Evolutionary conservation across 2,329 filamentous ascomycete genomes (phyloP).

Genomic region (Colletotrichum cordylinicola): DNA sequence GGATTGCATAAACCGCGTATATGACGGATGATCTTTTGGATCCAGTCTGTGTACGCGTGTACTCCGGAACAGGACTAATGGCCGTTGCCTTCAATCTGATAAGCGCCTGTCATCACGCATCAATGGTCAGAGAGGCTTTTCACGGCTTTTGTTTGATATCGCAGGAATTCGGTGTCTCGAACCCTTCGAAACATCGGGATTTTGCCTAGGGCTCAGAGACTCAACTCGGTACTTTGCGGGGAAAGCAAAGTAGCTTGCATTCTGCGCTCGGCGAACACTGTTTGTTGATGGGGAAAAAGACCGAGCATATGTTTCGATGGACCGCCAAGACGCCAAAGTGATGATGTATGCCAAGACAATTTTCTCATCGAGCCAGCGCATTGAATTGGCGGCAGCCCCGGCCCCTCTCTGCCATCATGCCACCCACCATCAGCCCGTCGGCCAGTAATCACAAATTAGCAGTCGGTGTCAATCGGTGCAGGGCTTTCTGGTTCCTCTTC

Average conservation of each 20-base stretch:
- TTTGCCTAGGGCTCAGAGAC: not conserved
- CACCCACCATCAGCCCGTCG: not conserved
- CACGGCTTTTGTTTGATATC: not conserved
- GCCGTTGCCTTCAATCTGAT: not conserved
- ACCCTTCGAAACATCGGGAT: not conserved
- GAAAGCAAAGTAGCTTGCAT: not conserved
- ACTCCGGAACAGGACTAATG: not conserved
- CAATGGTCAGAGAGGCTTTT: not conserved
- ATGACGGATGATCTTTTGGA: not conserved
- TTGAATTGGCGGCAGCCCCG: constrained; percentile 1
- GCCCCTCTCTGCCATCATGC: not conserved
- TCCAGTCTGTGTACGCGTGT: not conserved
- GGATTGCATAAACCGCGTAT: not conserved
- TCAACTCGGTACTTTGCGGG: not conserved
- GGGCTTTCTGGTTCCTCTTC: not conserved
- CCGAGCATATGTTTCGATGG: not conserved
- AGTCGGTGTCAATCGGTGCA: not conserved
- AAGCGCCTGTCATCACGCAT: not conserved
- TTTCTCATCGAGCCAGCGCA: not conserved
- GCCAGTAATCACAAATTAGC: not conserved
- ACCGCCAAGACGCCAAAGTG: not conserved
- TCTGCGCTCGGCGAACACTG: not conserved
- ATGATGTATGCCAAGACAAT: constrained; percentile 15
- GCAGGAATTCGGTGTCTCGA: not conserved
- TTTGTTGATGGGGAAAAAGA: not conserved